Base-by-base conservation (phyloP, 495 filamentous ascomycete genomes). In the Delitschia confertaspora region DNA sequence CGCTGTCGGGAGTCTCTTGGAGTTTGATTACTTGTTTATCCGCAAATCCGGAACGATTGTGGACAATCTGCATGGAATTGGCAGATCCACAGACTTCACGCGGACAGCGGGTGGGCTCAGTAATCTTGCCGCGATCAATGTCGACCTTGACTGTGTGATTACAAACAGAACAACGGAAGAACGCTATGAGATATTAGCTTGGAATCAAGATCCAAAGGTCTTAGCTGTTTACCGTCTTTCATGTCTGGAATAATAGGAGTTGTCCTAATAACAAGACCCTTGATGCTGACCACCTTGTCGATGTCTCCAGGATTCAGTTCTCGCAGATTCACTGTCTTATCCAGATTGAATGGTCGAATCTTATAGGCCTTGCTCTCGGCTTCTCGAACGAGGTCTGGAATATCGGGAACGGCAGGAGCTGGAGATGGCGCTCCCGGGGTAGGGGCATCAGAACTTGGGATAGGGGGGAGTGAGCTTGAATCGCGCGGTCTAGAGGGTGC, bases 21-120 rank as follows among this genome's bases (percentile, higher is more conserved):
- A 99, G 72, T 65, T 96, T 96, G 70, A 99, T 94, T 43, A 96
- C 87, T 56, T 99, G 91, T 65, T 96, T 99, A 59, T 99, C 91
- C 35, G 85, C 79, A 60, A 99, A 99, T 10, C 74, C 72, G 51
- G 87, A 96, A 40, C 91, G 84, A 63, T 99, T 96, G 70, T 99
- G 91, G 9, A 95, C 71, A 47, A 99, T 88, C 58, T 95, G 86
- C 93, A 99, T 96, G 18, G 87, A 91, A 60, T 99, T 96, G 48
- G 78, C 79, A 32, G 80, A 77, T 32, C 78, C 74, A 65, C 91
- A 99, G 32, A 80, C 75, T n/a, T 73, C 69, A 14, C 93, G 80
- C 7, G 89, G 88, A 55, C 91, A 99, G 51, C 76, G 69, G 3
- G 88, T 94, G 4, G 91, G 91, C 62, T 99, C 91, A 33, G 85